Evolutionary conservation across 805 yeast genomes (phyloP).

Genomic region (Saccharomycopsis amapae): DNA sequence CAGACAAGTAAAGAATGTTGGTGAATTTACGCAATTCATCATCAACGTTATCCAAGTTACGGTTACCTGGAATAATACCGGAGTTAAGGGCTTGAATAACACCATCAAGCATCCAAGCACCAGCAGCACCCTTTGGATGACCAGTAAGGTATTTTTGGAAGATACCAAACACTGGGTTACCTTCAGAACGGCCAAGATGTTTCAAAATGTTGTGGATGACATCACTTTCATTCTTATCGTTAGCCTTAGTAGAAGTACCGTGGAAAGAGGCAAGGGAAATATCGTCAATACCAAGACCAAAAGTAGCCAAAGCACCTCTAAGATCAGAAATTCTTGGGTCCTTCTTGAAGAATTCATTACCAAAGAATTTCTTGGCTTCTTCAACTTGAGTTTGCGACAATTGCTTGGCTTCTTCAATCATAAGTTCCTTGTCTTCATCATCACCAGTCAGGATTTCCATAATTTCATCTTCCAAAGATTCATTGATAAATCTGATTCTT

Average conservation of each 20-base stretch:
- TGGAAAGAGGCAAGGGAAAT: constrained; percentile 97
- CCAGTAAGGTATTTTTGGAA: constrained; percentile 99
- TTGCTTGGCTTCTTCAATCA: constrained; percentile 73
- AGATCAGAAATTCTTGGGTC: constrained; percentile 95
- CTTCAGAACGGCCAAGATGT: constrained; percentile 94
- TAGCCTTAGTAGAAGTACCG: constrained; percentile 98
- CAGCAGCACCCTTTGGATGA: constrained; percentile 99
- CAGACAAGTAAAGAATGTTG: constrained; percentile 88
- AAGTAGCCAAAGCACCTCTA: constrained; percentile 94
- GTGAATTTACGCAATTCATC: constrained; percentile 72
- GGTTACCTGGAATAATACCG: constrained; percentile 97
- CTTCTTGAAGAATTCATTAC: constrained; percentile 84
- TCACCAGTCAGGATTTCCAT: constrained; percentile 42
- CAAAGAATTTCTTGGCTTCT: constrained; percentile 90
- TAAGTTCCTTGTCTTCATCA: constrained; percentile 43
- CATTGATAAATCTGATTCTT: constrained; percentile 77
- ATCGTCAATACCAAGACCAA: constrained; percentile 89
- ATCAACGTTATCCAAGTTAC: constrained; percentile 97
- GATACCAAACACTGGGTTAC: constrained; percentile 96
- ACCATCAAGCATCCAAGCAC: constrained; percentile 99
- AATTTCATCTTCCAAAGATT: constrained; percentile 64
- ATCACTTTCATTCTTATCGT: constrained; percentile 95
- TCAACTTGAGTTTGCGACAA: constrained; percentile 80
- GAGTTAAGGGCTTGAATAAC: constrained; percentile 85
- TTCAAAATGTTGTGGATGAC: constrained; percentile 88